Base-by-base conservation (phyloP, 1,284 basidiomycete species). In the Pseudozyma sp. region DNA sequence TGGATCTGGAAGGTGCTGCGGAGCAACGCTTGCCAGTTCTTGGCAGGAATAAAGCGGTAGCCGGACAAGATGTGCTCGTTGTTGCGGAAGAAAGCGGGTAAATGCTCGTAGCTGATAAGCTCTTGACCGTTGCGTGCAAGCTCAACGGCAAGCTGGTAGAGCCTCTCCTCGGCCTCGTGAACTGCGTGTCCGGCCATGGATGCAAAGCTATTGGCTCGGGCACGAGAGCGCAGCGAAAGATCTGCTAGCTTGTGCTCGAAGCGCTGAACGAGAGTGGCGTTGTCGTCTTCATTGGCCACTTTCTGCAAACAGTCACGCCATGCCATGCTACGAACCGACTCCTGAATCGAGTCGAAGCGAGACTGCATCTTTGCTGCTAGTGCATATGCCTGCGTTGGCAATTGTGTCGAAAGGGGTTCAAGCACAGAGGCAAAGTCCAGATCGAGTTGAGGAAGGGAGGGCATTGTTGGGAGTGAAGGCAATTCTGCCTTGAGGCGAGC, bases 41-140 rank as follows among this genome's bases (percentile, higher is more conserved):
- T 56, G 44, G 76, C 54, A 5, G 83, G 83, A 36, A 85, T 85
- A 68, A 85, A 85, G 39, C 83, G 78, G 49, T 84, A 85, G 35
- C 82, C 83, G 9, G 80, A 80, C 4, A 82, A 53, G 48, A 84
- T 85, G 58, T 78, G 74, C 59, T 83, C 80, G 63, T 85, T 85
- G 65, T 85, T 85, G 52, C 76, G 76, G 80, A 83, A 85, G 19
- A 84, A 62, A 34, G 68, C 61, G 12, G 83, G 83, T 12, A 84
- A 68, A 31, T 80, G 44, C 19, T 81, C 78, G 54, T 83, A 84
- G 35, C 52, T 51, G 44, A 84, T 81, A 12, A 83, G 70, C 36
- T 72, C 65, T 44, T 74, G 73, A 1, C 83, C 83, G 18, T 75
- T 76, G 25, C 71, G 56, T 19, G 82, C 83, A 25, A 85, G 60